Evolutionary conservation across 2,329 filamentous ascomycete genomes (phyloP).

Genomic region (Aspergillus persii): DNA sequence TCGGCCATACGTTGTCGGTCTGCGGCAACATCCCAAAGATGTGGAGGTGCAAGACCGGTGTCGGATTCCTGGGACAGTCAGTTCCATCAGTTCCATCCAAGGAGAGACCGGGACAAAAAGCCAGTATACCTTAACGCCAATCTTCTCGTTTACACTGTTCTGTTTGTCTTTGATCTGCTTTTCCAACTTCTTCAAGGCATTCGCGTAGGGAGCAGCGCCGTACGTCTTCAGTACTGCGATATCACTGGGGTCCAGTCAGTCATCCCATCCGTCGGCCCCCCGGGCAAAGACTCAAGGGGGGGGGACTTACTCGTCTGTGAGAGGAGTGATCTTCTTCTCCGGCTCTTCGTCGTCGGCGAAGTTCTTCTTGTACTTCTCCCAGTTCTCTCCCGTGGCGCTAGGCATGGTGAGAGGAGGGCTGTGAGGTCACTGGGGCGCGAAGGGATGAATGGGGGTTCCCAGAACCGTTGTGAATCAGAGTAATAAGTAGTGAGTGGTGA

Average conservation of each 20-base stretch:
- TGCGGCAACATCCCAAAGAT: slow-evolving; percentile 97
- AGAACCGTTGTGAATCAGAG: slow-evolving; percentile 1
- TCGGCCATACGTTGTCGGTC: slow-evolving; percentile 98
- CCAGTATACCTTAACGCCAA: slow-evolving; percentile 57
- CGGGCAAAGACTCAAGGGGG: not conserved
- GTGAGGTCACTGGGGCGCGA: slow-evolving; percentile 18
- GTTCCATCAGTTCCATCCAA: slow-evolving; percentile 28
- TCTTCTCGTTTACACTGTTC: slow-evolving; percentile 97
- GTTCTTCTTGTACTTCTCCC: slow-evolving; percentile 99
- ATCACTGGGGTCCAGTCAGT: slow-evolving; percentile 63
- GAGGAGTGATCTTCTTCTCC: slow-evolving; percentile 98
- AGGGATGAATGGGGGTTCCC: slow-evolving; percentile 4
- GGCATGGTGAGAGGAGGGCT: slow-evolving; percentile 61
- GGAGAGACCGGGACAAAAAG: not conserved
- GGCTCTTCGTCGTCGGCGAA: slow-evolving; percentile 95
- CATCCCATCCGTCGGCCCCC: not conserved
- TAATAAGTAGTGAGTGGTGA: not conserved
- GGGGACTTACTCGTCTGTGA: slow-evolving; percentile 84
- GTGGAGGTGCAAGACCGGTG: slow-evolving; percentile 93
- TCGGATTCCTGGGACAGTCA: slow-evolving; percentile 75
- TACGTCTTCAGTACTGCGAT: slow-evolving; percentile 99
- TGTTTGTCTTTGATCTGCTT: slow-evolving; percentile 99
- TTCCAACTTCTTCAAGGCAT: slow-evolving; percentile 92
- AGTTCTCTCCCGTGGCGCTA: slow-evolving; percentile 88
- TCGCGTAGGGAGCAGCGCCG: slow-evolving; percentile 91